Conservation (phyloP, 306 rosid species). For the Quercus cerris region DNA sequence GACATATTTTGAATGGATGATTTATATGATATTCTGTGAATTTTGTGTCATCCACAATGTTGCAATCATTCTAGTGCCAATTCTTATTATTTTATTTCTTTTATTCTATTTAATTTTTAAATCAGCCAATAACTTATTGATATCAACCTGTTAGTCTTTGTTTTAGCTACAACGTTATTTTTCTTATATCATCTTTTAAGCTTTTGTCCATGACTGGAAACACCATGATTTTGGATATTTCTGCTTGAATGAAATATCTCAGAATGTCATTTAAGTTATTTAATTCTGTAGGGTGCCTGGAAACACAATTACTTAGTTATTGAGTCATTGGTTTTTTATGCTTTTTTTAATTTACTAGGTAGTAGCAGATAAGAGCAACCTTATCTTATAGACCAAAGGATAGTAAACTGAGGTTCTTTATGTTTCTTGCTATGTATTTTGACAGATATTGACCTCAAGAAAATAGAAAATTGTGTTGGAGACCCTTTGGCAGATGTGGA, state of each 20-base stretch:
- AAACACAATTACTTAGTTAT: not conserved
- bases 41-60: not conserved
- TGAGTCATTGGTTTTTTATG: not conserved
- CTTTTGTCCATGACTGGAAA: not conserved
- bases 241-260: not conserved
- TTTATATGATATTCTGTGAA: not conserved
- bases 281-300: not conserved
- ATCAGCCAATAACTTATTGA: not conserved
- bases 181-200: not conserved
- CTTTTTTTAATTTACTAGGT: not conserved
- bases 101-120: not conserved
- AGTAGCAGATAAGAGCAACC: not conserved
- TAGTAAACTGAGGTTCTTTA: not conserved
- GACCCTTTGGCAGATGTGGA: conserved; percentile 67
- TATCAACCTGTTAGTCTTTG: not conserved
- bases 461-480: conserved; percentile 79
- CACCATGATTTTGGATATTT: not conserved
- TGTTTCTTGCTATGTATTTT: conserved; percentile 20
- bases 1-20: not conserved
- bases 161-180: not conserved
- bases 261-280: not conserved
- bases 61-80: not conserved
- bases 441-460: conserved; percentile 62
- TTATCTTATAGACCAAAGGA: not conserved
- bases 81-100: not conserved